A percentile compares a stretch with the other conserved stretches of the same genome.
These are phyloP conservation scores for Xerocomellus amylosporus DNA, from an alignment of 768 basidiomycete species.

Conservation along the genomic window DNA sequence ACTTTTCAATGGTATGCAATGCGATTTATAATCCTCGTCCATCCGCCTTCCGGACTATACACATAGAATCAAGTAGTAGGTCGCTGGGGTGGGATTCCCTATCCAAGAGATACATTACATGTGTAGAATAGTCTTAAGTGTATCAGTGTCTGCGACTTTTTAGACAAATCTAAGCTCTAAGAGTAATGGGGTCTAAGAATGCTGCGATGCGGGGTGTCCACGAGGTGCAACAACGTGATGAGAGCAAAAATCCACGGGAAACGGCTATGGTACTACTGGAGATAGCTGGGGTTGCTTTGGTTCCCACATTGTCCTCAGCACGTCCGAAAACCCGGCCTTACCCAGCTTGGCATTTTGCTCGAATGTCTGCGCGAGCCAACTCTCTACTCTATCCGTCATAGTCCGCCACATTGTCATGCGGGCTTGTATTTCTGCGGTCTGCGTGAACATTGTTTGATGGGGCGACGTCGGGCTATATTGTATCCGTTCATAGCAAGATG, in stretches of 20 bases:
- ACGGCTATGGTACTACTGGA: constrained; percentile 28
- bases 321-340: constrained; percentile 87
- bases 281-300: constrained; percentile 51
- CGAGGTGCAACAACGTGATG: constrained; percentile 4
- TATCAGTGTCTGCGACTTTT: constrained; percentile 25
- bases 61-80: background rate
- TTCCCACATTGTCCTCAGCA: constrained; percentile 76
- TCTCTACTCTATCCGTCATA: constrained; percentile 80
- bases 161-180: constrained; percentile 21
- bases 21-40: background rate
- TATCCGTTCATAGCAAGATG: constrained; percentile 88
- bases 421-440: constrained; percentile 91
- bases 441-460: constrained; percentile 68
- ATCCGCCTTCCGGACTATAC: background rate
- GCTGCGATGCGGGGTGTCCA: constrained; percentile 5
- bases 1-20: background rate
- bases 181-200: constrained; percentile 21
- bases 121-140: constrained; percentile 30
- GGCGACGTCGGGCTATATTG: constrained; percentile 71
- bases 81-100: background rate
- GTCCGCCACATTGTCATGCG: constrained; percentile 78
- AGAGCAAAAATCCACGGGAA: constrained; percentile 2
- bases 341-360: constrained; percentile 90
- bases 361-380: constrained; percentile 84
- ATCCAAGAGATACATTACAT: constrained; percentile 18